Evolutionary conservation across 2,329 filamentous ascomycete genomes (phyloP), one percentile per base, ranked within the genome.

Genomic region (Celoporthe dispersa): DNA sequence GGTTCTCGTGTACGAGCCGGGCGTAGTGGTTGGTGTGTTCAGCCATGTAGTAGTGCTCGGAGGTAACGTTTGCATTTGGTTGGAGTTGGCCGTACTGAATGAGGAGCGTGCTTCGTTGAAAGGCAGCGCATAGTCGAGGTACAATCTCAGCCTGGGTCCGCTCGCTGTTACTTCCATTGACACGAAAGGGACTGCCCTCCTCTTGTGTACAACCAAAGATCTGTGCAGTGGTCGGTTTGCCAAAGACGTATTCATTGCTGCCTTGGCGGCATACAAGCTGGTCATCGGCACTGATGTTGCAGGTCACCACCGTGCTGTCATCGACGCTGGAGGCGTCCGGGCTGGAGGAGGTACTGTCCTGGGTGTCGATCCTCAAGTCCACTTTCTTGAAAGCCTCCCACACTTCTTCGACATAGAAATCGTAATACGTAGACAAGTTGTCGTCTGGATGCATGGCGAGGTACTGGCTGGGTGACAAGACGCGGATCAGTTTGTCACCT

Each of bases 161-260:
- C 44, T 63, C 39, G 3, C 3, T 8, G 6, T 9, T 8, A 9
- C 9, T 6, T 11, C 22, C 44, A 1, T 19, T 37, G 7, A 70
- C 68, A 11, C 31, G 22, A 22, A 70, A 70, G 1, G 68, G 60
- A 33, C 60, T 64, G 3, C 8, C 37, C 3, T 53, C 31, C 3
- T 62, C 62, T 33, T 70, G 69, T 16, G 39, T 53, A 31, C 69
- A 70, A 19, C 69, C 69, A 25, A 70, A 68, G 22, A 68, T 61
- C 51, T 70, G 66, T 11, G 25, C 14, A 8, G 69, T 65, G 9
- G 25, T 68, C 3, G 69, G 69, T 22, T 37, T 68, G n/a, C 22
- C 25, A n/a, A 70, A 70, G 25, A 14, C 33, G 44, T 48, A 59
- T 22, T 28, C 53, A 3, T 28, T 39, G 60, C 41, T 25, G 4